These are phyloP conservation scores for Acanthamoeba sp. DNA, from an alignment of 208 protist genomes.

Conservation along the genomic window DNA sequence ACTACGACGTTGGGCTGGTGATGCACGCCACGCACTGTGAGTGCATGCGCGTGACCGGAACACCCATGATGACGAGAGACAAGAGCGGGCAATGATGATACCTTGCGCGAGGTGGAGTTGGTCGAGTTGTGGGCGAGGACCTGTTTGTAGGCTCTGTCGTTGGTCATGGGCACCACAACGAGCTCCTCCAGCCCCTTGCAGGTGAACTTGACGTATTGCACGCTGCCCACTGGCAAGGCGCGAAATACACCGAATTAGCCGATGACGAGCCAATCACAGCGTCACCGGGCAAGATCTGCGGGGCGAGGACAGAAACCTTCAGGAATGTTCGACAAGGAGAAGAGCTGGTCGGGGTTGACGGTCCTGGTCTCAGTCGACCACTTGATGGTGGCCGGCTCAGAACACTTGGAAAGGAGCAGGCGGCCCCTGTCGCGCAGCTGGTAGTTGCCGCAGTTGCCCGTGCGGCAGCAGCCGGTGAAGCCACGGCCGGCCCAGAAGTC, in stretches of 20 bases:
- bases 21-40: neutral
- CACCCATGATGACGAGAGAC: neutral
- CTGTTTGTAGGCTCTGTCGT: neutral
- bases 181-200: neutral
- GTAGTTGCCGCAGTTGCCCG: neutral
- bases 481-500: neutral
- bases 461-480: neutral
- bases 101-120: neutral
- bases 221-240: neutral
- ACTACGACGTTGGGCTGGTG: neutral
- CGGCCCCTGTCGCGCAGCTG: conserved; percentile 12
- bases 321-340: neutral
- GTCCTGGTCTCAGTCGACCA: neutral
- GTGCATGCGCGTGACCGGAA: neutral
- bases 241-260: neutral
- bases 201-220: neutral
- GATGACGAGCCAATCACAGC: neutral
- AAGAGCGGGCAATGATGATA: neutral
- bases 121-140: neutral
- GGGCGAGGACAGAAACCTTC: neutral
- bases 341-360: neutral
- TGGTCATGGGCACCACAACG: neutral
- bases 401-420: neutral
- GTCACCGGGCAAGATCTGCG: no score
- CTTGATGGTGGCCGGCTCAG: neutral